Evolutionary conservation across 176 grass and related monocot species (phyloP), one percentile per base, ranked within the genome.

Genomic region (Raddia distichophylla): DNA sequence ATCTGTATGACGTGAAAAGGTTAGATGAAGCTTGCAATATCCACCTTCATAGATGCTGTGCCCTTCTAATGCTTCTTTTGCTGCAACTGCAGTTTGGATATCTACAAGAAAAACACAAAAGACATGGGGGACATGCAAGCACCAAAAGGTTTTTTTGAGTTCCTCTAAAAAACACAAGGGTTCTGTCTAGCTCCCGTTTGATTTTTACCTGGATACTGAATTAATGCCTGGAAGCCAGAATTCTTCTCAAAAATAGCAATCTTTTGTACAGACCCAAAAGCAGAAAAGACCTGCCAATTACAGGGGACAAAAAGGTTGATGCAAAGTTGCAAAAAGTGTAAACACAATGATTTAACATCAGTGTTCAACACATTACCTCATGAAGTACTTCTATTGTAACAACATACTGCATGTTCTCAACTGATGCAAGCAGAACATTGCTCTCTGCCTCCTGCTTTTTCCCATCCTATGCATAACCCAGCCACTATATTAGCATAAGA

Each of bases 351-450:
- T 57, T 73, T 34, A 51, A 49, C 27, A 61, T 81, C 1, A 56
- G 32, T 76, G 46, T 75, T 66, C 14, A 65, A 73, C 54, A 86
- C 17, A 85, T 81, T 95, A 98, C 96, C 61, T 91, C 90, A 8
- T 98, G 92, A 91, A 98, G 88, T n/a, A 91, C 96, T 66, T 98
- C 95, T 67, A 98, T 88, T 72, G 96, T 95, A 78, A 98, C 90
- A 79, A 90, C 83, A 88, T 98, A 98, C 83, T 98, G 96, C 96
- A 98, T 98, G 66, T 98, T 98, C 83, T 98, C 90, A 74, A 98
- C 85, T 17, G 96, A 93, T 76, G 96, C 96, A 78, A 98, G 80
- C 40, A 98, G 90, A 71, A 98, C 87, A 85, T 98, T 98, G 71
- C 96, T 98, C 61, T 94, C 92, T 83, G 90, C 63, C 42, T 98